Evolutionary conservation across 2,329 filamentous ascomycete species (phyloP), one percentile per base, ranked within the genome.

Genomic region (Madurella mycetomatis): DNA sequence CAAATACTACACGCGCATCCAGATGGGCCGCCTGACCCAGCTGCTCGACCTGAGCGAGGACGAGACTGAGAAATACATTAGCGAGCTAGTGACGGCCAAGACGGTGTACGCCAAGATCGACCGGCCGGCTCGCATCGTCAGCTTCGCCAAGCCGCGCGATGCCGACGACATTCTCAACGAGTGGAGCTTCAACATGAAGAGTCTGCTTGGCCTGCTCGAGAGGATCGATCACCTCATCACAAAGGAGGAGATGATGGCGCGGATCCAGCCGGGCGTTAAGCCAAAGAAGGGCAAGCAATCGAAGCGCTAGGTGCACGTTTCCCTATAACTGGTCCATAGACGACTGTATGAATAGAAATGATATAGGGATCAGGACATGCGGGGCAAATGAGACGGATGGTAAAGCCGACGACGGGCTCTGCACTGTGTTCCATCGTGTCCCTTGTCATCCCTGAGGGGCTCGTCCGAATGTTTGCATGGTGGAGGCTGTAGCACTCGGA

Each of bases 191-290:
- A 96, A 96, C 73, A 97, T 72, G 84, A 72, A 71, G 67, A 88
- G 83, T 65, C 73, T 92, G 65, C 73, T 92, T 55, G 87, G 86
- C n/a, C 73, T 90, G 55, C 69, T 92, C 64, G 88, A 92, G 78
- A 77, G 88, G 48, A 95, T 99, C 58, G 94, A 99, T 69, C 94
- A 99, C 72, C 79, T 99, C 66, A 99, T 99, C 67, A 99, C 95
- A 52, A 97, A 97, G 80, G 94, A 99, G 75, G 94, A 99, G 80
- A 99, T 99, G 94, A 99, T 99, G 94, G 94, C 94, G 41, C 83
- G 92, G 56, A 97, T 99, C 66, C 87, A 94, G 72, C 90, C 90
- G 5, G 78, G 69, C 7, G 74, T 73, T 47, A 67, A 72, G 62
- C 64, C 60, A 34, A 65, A 65, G 53, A 72, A 72, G 63, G 64